Percentiles rank a stretch among this genome's conserved stretches.
Evolutionary conservation across 1,284 basidiomycete genomes (phyloP).

Genomic region (Papiliotrema fonsecae): DNA sequence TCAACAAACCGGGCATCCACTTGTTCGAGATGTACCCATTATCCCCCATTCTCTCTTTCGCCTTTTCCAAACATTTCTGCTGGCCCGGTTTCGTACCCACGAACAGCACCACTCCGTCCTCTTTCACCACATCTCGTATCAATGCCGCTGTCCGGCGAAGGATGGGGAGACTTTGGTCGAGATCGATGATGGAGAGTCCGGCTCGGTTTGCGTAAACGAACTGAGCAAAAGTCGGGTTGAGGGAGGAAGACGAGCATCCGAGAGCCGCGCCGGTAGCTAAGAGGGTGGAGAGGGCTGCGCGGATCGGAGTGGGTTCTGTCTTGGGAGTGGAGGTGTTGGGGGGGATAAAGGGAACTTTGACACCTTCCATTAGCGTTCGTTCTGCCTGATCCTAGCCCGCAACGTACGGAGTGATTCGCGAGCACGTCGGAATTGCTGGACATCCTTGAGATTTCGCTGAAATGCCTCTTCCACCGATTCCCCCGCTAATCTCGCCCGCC

Average conservation of each 20-base stretch:
- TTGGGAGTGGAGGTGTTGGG: conserved; percentile 10
- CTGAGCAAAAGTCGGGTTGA: conserved; percentile 85
- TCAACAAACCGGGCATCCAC: conserved; percentile 92
- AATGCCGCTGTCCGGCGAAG: conserved; percentile 85
- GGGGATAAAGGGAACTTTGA: conserved; percentile 9
- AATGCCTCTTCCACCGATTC: conserved; percentile 36
- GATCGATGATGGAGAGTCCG: conserved; percentile 88
- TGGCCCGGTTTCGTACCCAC: conserved; percentile 81
- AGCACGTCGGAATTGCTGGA: conserved; percentile 34
- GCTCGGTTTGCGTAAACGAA: conserved; percentile 90
- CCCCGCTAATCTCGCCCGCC: conserved; percentile 7
- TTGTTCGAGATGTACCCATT: conserved; percentile 75
- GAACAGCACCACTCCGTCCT: conserved; percentile 82
- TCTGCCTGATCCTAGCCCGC: background rate
- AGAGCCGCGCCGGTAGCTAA: conserved; percentile 91
- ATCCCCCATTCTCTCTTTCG: conserved; percentile 69
- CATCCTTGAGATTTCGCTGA: conserved; percentile 39
- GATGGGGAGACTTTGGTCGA: conserved; percentile 88
- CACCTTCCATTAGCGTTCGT: background rate
- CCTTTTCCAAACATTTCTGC: conserved; percentile 68
- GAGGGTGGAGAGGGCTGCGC: conserved; percentile 70
- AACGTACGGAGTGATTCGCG: conserved; percentile 33
- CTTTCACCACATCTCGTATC: conserved; percentile 72
- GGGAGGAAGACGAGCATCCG: conserved; percentile 75
- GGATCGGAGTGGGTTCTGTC: conserved; percentile 5